phyloP scores from a whole-genome alignment of 208 protist species.

The Acanthamoeba castellanii region DNA sequence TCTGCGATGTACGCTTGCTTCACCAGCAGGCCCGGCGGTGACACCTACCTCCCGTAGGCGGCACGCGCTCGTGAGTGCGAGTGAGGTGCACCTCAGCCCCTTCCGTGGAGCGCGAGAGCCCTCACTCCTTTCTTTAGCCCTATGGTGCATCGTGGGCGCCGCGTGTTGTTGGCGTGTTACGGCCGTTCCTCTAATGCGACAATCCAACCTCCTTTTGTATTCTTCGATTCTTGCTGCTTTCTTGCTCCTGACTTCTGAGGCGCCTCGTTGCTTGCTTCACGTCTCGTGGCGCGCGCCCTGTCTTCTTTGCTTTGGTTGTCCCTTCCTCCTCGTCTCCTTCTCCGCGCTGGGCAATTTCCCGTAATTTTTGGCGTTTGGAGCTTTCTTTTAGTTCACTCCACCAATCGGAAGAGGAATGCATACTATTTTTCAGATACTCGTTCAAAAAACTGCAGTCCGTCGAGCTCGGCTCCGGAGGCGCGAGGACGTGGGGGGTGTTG shows the following conservation, averaged over 20 bases:
- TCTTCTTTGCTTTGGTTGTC: too few relatives aligned
- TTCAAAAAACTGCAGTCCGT: neutral
- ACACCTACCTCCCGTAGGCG: neutral
- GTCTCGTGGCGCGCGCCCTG: neutral
- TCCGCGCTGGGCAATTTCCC: neutral
- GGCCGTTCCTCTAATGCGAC: neutral
- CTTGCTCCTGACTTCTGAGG: neutral
- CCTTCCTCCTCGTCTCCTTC: too few relatives aligned
- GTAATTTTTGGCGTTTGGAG: neutral
- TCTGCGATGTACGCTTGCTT: slow-evolving; percentile 50
- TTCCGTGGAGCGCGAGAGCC: too few relatives aligned
- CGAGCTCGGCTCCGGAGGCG: too few relatives aligned
- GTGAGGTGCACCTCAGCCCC: too few relatives aligned
- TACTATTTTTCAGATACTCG: neutral
- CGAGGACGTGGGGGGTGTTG: neutral
- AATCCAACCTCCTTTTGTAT: neutral
- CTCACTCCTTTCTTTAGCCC: too few relatives aligned
- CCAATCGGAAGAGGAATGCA: neutral
- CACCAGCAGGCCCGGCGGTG: neutral
- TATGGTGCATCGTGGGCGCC: too few relatives aligned
- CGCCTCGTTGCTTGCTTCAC: neutral
- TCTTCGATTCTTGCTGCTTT: neutral
- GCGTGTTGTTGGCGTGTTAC: neutral
- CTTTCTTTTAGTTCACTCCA: neutral
- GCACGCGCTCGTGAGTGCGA: too few relatives aligned